Conservation (phyloP, 140 eudicot genomes). For the Cichorium intybus region DNA sequence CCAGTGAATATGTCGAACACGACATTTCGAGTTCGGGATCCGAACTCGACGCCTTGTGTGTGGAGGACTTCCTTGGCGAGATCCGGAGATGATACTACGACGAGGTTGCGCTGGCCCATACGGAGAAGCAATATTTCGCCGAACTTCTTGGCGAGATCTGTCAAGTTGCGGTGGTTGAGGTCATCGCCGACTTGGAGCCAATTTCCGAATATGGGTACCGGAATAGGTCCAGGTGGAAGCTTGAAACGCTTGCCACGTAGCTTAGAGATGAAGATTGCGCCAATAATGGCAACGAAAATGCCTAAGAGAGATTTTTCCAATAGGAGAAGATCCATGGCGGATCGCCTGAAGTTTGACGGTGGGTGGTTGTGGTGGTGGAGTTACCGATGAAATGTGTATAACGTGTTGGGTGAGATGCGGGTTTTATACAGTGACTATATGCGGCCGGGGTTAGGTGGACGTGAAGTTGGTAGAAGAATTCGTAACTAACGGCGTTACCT, state of each 20-base stretch:
- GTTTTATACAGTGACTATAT: conserved; percentile 5
- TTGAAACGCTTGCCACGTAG: conserved; percentile 55
- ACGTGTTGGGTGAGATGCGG: not conserved
- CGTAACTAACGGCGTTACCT: conserved; percentile 10
- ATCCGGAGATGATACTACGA: conserved; percentile 76
- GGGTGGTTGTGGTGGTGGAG: not conserved
- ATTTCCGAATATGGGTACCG: conserved; percentile 81
- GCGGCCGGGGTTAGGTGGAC: conserved; percentile 26
- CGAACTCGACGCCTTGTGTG: conserved; percentile 90
- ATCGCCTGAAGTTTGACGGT: not conserved
- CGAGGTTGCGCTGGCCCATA: conserved; percentile 81
- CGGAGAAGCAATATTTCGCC: conserved; percentile 65
- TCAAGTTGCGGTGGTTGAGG: conserved; percentile 67
- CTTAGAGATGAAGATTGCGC: conserved; percentile 60
- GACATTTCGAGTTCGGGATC: conserved; percentile 86
- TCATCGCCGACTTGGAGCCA: conserved; percentile 98
- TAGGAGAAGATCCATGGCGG: conserved; percentile 68
- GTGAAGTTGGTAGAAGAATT: conserved; percentile 18
- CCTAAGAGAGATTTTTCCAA: conserved; percentile 59
- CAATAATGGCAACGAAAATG: conserved; percentile 50
- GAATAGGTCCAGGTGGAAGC: conserved; percentile 86
- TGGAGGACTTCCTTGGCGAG: conserved; percentile 80
- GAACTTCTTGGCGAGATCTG: conserved; percentile 63
- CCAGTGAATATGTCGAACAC: conserved; percentile 95
- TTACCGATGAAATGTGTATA: not conserved